Base-by-base conservation (phyloP, 2,329 filamentous ascomycete genomes). In the Didymella keratinophila region DNA sequence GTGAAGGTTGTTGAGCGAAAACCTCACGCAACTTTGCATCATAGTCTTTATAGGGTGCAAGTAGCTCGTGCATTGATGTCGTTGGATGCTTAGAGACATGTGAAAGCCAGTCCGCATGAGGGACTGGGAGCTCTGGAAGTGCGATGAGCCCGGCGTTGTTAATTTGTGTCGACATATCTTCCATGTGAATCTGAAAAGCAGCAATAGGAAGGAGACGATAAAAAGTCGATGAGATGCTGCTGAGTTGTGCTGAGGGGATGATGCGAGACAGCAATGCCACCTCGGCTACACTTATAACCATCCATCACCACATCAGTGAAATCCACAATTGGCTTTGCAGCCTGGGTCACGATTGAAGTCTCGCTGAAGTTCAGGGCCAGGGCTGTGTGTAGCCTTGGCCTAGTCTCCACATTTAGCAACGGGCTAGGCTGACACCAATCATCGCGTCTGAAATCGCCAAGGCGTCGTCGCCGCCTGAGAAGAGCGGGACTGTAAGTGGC, bases 21-120 rank as follows among this genome's bases (percentile, higher is more conserved):
- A 89, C 69, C 62, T 88, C 83, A 43, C 90, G 86, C 50, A 92
- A 79, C 59, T 84, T 82, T 45, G 85, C 82, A 73, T 93, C 90
- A 65, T 88, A 91, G 52, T 84, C 76, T 70, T 88, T 86, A 76
- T 87, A 92, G 0, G 89, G 89, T 49, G 83, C 78, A 55, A 92
- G 74, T 51, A 92, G 79, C 32, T 89, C 80, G 6, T 72, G 62
- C 63, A 92, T 79, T 1, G 85, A 77, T 52, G 78, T 83, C 25
- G 84, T 76, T 6, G 82, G 78, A 61, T 88, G 80, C 55, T 81
- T 77, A 12, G 81, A 78, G 56, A 91, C 80, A 73, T 90, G 84
- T 16, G 73, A 60, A 52, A 82, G 72, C 74, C 81, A 82, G 27
- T 78, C 68, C n/a, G 65, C 61, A 58, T 79, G 78, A 42, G 71